A percentile compares a stretch with the other conserved stretches of the same genome.
Conservation (phyloP, 345 rosid genomes). For the Eucalyptus tenuipes region DNA sequence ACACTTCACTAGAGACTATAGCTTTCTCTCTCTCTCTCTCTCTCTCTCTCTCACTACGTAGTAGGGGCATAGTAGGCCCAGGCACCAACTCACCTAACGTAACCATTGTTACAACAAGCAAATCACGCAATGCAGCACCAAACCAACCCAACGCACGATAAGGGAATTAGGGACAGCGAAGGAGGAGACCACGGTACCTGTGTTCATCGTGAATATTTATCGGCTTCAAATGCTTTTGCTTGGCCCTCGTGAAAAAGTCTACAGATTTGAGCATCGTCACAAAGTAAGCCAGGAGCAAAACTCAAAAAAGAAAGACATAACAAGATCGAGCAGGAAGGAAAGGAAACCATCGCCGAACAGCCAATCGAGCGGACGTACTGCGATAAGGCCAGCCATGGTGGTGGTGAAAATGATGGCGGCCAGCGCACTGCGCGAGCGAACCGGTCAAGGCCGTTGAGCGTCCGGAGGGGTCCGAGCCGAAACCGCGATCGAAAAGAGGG, state of each 20-base stretch:
- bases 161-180: neutral
- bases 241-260: conserved; percentile 70
- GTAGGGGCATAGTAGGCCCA: neutral
- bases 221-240: conserved; percentile 62
- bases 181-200: conserved; percentile 28
- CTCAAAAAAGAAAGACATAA: neutral
- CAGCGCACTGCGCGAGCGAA: neutral
- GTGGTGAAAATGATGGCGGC: neutral
- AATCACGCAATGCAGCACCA: neutral
- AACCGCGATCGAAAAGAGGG: neutral
- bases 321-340: neutral
- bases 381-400: conserved; percentile 19
- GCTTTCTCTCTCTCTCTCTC: neutral
- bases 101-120: neutral
- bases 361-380: conserved; percentile 15
- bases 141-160: neutral
- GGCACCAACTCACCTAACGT: neutral
- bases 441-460: neutral
- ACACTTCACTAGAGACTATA: neutral
- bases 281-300: neutral
- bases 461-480: neutral
- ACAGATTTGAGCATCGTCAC: neutral
- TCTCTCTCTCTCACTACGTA: neutral
- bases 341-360: neutral
- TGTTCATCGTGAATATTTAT: conserved; percentile 67